These are phyloP conservation scores for Globisporangium uncinulatum DNA, from an alignment of 352 stramenopile genomes.

Conservation along the genomic window DNA sequence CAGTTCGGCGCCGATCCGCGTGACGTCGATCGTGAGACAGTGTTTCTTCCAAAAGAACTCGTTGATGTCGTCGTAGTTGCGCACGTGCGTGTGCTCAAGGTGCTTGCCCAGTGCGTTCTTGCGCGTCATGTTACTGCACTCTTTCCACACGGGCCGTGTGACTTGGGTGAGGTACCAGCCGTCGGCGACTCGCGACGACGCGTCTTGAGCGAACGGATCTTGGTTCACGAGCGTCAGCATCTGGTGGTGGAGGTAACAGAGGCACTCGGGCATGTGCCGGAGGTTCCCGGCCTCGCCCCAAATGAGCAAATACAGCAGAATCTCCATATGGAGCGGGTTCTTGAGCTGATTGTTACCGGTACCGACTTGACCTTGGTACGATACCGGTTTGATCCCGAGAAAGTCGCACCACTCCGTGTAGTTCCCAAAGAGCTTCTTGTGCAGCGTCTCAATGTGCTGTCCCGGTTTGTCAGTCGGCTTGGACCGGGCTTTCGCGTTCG, in stretches of 20 bases:
- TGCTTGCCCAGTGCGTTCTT: slow-evolving; percentile 60
- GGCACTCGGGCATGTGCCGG: slow-evolving; percentile 94
- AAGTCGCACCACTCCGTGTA: slow-evolving; percentile 67
- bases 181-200: slow-evolving; percentile 18
- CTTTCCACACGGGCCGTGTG: slow-evolving; percentile 53
- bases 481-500: slow-evolving; percentile 60
- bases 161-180: slow-evolving; percentile 57
- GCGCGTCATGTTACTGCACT: slow-evolving; percentile 57
- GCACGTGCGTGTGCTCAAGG: slow-evolving; percentile 59
- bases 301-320: slow-evolving; percentile 94
- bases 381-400: slow-evolving; percentile 23
- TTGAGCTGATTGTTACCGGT: slow-evolving; percentile 22
- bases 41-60: slow-evolving; percentile 78
- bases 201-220: slow-evolving; percentile 45
- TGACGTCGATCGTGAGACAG: slow-evolving; percentile 50
- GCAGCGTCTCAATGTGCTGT: slow-evolving; percentile 43
- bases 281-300: slow-evolving; percentile 96
- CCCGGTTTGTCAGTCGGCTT: slow-evolving; percentile 35
- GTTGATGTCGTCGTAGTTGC: slow-evolving; percentile 81
- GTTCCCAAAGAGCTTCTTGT: slow-evolving; percentile 62
- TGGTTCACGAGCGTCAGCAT: slow-evolving; percentile 45
- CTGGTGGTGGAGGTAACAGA: slow-evolving; percentile 96
- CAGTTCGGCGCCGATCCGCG: slow-evolving; percentile 41
- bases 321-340: slow-evolving; percentile 79
- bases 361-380: slow-evolving; percentile 30